These are phyloP conservation scores for Ilex asprella DNA, from an alignment of 257 asterid genomes.

Conservation along the genomic window DNA sequence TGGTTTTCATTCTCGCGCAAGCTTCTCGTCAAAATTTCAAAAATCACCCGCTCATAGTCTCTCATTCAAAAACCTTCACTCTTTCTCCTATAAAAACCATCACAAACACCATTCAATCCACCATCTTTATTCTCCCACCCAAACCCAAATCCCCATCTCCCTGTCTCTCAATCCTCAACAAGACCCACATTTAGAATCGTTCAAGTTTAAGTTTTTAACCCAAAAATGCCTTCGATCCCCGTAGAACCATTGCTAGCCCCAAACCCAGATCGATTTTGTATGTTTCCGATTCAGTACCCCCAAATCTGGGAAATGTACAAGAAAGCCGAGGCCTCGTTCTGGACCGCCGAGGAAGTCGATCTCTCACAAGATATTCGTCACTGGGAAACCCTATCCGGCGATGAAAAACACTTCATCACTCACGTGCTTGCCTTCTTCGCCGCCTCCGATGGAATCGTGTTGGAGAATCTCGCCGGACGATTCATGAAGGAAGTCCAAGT, in stretches of 20 bases:
- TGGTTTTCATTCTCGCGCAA: constrained; percentile 48
- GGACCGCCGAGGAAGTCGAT: constrained; percentile 98
- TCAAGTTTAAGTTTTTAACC: too few species aligned
- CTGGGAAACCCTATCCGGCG: constrained; percentile 57
- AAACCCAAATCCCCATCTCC: constrained; percentile 1
- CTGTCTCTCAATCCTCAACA: background rate
- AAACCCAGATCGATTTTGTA: constrained; percentile 82
- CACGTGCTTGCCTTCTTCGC: constrained; percentile 91
- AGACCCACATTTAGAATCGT: background rate
- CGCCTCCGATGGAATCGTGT: constrained; percentile 91
- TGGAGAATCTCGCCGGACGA: constrained; percentile 89
- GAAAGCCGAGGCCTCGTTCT: constrained; percentile 91
- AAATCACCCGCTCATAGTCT: constrained; percentile 26
- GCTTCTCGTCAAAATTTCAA: constrained; percentile 31
- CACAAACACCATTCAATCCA: background rate
- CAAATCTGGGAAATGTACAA: constrained; percentile 98
- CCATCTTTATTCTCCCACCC: background rate
- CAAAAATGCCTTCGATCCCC: constrained; percentile 63
- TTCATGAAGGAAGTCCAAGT: constrained; percentile 93
- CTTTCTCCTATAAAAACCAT: constrained; percentile 14
- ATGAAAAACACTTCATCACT: constrained; percentile 75
- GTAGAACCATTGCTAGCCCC: constrained; percentile 83
- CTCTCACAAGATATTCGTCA: constrained; percentile 63
- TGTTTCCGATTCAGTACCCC: constrained; percentile 94
- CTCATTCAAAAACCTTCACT: too few species aligned